Evolutionary conservation across 2,329 filamentous ascomycete species (phyloP), one percentile per base, ranked within the genome.

Genomic region (Gremmenia infestans): DNA sequence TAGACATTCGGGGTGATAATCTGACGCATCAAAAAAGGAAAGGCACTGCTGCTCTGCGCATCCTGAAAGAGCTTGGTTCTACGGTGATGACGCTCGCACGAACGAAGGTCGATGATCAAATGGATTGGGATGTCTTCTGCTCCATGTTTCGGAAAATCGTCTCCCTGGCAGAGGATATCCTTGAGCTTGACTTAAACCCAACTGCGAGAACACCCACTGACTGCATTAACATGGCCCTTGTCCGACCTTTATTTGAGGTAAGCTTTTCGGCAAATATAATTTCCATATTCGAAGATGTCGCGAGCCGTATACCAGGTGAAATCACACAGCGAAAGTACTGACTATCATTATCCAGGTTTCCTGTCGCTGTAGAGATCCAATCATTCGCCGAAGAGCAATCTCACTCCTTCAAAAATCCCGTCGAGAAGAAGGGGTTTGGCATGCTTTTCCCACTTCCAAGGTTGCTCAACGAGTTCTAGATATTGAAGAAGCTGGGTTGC

Each of bases 351-450:
- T 47, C 77, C 78, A 85, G 5, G 81, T 84, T 12, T 82, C 81
- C 5, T 83, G 81, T 8, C 84, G 84, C 62, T 87, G 83, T 63
- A 77, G 82, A 3, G 78, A 85, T 55, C 75, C 77, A 0, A 60
- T 71, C 2, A 74, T 79, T 37, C 77, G 84, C 14, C 74, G 81
- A 14, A 78, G 80, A 59, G 83, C 84, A 14, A 84, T 87, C 49
- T 76, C 81, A 61, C 72, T 87, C 11, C 70, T 87, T 48, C 72
- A 74, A 52, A 81, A 77, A 60, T 82, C 80, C 61, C 77, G 81
- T 9, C 74, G 83, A n/a, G 76, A 82, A 48, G 84, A 87, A 68
- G 83, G 81, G 32, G 82, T 87, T 75, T 87, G 84, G 84, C 82
- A 87, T 40, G 53, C 55, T 36, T 48, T 50, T 47, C 48, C 56